Percentiles rank a stretch among this genome's conserved stretches.
Conservation (phyloP, 441 rosid genomes). For the Bocquillonia castaneifolia region DNA sequence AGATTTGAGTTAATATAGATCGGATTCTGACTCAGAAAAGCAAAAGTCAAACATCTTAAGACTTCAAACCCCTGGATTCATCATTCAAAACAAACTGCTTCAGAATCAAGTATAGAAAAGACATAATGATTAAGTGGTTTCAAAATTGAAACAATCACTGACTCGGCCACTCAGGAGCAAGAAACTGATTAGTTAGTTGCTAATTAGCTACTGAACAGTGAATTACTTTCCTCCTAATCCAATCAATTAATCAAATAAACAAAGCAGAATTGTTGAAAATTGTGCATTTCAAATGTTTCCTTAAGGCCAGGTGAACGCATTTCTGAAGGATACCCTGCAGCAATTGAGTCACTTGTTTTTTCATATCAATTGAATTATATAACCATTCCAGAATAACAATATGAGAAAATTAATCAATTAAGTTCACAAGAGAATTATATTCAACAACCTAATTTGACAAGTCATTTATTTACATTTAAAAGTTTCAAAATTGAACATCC, state of each 20-base stretch:
- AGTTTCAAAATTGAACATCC: neutral
- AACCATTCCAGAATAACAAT: neutral
- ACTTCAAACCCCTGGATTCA: conserved; percentile 3
- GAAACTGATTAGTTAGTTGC: neutral
- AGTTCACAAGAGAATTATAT: too few relatives aligned
- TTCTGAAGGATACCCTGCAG: neutral
- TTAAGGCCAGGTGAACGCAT: neutral
- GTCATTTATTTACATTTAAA: neutral
- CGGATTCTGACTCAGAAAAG: too few relatives aligned
- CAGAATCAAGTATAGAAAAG: neutral
- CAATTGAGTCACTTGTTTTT: too few relatives aligned
- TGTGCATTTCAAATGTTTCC: neutral
- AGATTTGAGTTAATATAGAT: too few relatives aligned
- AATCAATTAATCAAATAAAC: neutral
- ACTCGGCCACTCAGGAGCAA: neutral
- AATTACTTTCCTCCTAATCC: neutral
- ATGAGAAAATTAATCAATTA: neutral
- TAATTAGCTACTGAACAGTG: too few relatives aligned
- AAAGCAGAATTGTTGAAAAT: neutral
- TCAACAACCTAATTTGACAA: neutral
- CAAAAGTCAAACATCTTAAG: neutral
- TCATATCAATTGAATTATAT: neutral
- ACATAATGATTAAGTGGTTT: neutral
- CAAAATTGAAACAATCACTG: neutral
- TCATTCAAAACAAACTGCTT: neutral